These are phyloP conservation scores for Pseudoperonospora humuli DNA, from an alignment of 352 stramenopile genomes.

Conservation along the genomic window DNA sequence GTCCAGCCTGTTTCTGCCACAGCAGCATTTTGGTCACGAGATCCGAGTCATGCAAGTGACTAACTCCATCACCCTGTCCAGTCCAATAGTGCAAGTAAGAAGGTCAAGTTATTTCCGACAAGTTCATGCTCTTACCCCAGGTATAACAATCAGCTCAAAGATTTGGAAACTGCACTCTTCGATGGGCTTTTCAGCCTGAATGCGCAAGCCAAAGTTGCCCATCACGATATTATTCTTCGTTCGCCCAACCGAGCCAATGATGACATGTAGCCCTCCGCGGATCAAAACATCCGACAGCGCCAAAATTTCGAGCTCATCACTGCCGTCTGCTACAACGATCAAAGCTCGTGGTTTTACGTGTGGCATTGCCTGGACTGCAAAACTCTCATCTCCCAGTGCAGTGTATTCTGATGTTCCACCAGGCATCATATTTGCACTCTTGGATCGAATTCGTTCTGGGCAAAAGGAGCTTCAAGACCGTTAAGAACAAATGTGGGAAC, in stretches of 20 bases:
- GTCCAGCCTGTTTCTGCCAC: conserved; percentile 38
- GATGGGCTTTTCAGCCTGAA: conserved; percentile 55
- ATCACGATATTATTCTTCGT: conserved; percentile 58
- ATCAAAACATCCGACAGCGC: conserved; percentile 54
- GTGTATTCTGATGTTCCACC: conserved; percentile 16
- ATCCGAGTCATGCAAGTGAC: conserved; percentile 43
- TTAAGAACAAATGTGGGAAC: conserved; percentile 13
- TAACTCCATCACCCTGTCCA: conserved; percentile 35
- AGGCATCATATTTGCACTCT: conserved; percentile 19
- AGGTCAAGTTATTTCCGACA: background rate
- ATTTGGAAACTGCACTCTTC: conserved; percentile 54
- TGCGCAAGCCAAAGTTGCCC: conserved; percentile 48
- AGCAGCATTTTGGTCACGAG: conserved; percentile 57
- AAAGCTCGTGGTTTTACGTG: conserved; percentile 55
- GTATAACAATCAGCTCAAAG: conserved; percentile 67
- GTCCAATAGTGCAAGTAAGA: too few relatives aligned
- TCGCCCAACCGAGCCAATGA: conserved; percentile 39
- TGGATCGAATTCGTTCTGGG: conserved; percentile 10
- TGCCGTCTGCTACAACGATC: conserved; percentile 51
- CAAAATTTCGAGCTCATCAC: conserved; percentile 61
- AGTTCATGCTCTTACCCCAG: conserved; percentile 32
- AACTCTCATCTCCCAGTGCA: conserved; percentile 16
- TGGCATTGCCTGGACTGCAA: conserved; percentile 16
- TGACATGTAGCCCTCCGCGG: conserved; percentile 50
- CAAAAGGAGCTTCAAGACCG: conserved; percentile 20